Percentiles rank a stretch among this genome's conserved stretches.
phyloP scores from a whole-genome alignment of 1,139 yeast species.

The Lodderomyces orthopsilosis region DNA sequence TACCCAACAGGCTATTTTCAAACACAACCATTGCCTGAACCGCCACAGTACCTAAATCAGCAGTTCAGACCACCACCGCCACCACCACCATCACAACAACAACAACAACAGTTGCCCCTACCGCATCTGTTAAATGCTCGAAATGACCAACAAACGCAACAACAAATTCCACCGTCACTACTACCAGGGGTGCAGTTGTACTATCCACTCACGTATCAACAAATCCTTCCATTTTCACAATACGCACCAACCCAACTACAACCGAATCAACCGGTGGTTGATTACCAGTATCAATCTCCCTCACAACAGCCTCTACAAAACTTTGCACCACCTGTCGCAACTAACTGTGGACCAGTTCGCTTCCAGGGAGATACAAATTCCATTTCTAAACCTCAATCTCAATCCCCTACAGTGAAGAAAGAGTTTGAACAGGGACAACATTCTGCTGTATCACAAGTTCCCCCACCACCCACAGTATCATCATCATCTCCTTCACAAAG shows the following conservation, averaged over 20 bases:
- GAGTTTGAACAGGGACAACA: neutral
- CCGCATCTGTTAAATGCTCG: constrained; percentile 4
- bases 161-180: constrained; percentile 1
- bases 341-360: neutral
- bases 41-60: constrained; percentile 2
- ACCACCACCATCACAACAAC: neutral
- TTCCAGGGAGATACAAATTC: neutral
- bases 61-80: constrained; percentile 7
- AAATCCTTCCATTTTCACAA: constrained; percentile 2
- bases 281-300: neutral
- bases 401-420: neutral
- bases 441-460: neutral
- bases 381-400: constrained; percentile 6
- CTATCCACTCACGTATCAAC: neutral
- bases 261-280: neutral
- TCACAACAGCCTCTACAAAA: constrained; percentile 7
- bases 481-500: constrained; percentile 3
- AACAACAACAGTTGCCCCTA: neutral
- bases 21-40: constrained; percentile 2
- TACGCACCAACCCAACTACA: constrained; percentile 3
- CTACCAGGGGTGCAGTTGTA: neutral
- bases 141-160: constrained; percentile 9
- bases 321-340: neutral
- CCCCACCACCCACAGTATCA: neutral
- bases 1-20: constrained; percentile 3